Percentiles rank a stretch among this genome's conserved stretches.
Conservation (phyloP, 2,329 filamentous ascomycete species). For the Immersiporthe knoxdaviesiana region DNA sequence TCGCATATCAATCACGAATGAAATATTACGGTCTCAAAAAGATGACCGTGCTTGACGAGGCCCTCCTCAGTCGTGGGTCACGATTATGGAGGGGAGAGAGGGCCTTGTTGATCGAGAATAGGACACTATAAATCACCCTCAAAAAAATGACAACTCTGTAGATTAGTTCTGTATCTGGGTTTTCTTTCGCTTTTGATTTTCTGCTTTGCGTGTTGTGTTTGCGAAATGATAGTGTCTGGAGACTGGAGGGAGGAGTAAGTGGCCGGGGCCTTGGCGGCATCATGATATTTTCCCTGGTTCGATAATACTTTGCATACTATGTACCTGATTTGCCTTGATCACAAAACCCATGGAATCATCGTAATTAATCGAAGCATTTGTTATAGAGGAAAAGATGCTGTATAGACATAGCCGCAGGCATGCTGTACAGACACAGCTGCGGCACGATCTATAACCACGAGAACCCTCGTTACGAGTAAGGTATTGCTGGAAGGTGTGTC, state of each 20-base stretch:
- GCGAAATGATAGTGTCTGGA: not conserved
- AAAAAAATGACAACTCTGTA: not conserved
- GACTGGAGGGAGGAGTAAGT: no score
- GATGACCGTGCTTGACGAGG: slow-evolving; percentile 2
- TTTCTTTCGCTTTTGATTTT: not conserved
- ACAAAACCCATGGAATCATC: not conserved
- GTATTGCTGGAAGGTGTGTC: not conserved
- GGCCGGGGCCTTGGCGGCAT: no score
- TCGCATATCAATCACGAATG: not conserved
- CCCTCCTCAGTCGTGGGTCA: not conserved
- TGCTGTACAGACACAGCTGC: not conserved
- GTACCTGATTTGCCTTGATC: not conserved
- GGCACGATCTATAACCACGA: not conserved
- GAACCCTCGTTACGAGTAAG: not conserved
- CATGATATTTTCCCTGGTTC: not conserved
- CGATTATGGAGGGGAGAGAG: not conserved
- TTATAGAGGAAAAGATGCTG: not conserved
- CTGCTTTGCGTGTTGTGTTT: not conserved
- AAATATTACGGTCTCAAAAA: not conserved
- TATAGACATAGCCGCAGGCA: no score
- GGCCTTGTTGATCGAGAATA: not conserved
- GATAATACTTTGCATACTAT: not conserved
- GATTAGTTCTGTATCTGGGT: slow-evolving; percentile 3
- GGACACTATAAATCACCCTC: not conserved
- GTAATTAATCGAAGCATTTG: not conserved